These are phyloP conservation scores for Bathelium albidoporum DNA, from an alignment of 495 filamentous ascomycete species.

Conservation along the genomic window DNA sequence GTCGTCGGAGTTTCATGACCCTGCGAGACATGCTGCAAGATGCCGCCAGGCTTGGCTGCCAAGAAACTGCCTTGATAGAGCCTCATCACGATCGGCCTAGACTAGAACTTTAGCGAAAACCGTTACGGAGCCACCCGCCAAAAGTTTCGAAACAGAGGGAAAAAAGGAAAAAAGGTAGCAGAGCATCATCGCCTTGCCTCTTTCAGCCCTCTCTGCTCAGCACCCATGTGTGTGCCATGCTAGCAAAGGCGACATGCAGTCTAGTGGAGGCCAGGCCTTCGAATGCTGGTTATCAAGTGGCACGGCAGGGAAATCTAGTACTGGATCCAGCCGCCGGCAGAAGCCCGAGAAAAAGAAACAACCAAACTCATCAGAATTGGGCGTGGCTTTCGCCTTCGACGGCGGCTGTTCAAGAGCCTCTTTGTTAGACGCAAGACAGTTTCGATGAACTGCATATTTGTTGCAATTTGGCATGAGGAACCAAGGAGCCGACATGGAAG, in stretches of 20 bases:
- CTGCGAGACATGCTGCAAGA: not conserved
- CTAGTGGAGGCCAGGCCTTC: not conserved
- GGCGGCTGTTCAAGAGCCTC: no score
- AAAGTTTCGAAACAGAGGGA: no score
- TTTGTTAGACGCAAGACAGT: no score
- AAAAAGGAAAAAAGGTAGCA: not conserved
- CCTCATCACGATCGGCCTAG: not conserved
- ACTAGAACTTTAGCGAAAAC: not conserved
- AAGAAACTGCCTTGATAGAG: not conserved
- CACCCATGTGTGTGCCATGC: no score
- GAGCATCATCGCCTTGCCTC: not conserved
- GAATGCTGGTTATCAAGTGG: not conserved
- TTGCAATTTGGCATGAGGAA: not conserved
- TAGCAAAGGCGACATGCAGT: not conserved
- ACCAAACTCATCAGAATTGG: no score
- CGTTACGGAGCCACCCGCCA: conserved; percentile 1
- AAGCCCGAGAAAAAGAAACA: no score
- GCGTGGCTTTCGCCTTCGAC: no score
- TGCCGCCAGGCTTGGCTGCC: not conserved
- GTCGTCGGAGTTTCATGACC: not conserved
- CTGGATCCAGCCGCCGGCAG: no score
- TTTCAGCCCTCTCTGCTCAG: not conserved
- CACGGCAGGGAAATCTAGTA: not conserved
- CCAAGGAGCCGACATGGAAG: not conserved
- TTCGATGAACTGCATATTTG: no score